A percentile compares a stretch with the other conserved stretches of the same genome.
These are phyloP conservation scores for Pichia pseudocactophila DNA, from an alignment of 805 yeast species.

Conservation along the genomic window DNA sequence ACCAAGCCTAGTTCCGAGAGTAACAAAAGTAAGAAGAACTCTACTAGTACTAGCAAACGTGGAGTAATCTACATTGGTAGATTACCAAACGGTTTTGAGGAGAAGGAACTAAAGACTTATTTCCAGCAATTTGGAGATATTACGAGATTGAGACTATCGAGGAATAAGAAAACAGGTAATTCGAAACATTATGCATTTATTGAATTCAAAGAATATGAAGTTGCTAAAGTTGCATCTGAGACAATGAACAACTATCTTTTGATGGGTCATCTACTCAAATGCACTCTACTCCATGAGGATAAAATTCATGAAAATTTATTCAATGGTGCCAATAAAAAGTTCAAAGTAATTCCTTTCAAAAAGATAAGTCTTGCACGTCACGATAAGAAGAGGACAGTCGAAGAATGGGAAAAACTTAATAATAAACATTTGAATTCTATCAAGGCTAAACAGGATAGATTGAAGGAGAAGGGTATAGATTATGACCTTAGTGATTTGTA, in stretches of 20 bases:
- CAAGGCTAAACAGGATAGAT: slow-evolving; percentile 37
- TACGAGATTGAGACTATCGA: slow-evolving; percentile 66
- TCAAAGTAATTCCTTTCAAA: slow-evolving; percentile 51
- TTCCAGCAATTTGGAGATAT: slow-evolving; percentile 88
- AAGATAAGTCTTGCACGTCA: slow-evolving; percentile 43
- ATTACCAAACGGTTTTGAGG: slow-evolving; percentile 88
- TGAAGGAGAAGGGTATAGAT: slow-evolving; percentile 52
- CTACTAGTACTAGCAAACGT: slow-evolving; percentile 25
- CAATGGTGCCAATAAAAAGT: slow-evolving; percentile 45
- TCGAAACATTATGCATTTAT: slow-evolving; percentile 89
- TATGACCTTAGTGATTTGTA: slow-evolving; percentile 28
- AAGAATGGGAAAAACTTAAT: slow-evolving; percentile 47
- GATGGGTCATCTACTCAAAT: slow-evolving; percentile 77
- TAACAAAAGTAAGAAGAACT: slow-evolving; percentile 2
- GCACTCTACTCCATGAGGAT: slow-evolving; percentile 45
- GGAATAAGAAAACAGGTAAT: slow-evolving; percentile 84
- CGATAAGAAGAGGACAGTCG: slow-evolving; percentile 49
- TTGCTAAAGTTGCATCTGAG: slow-evolving; percentile 84
- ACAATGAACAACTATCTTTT: slow-evolving; percentile 92
- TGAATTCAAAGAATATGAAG: slow-evolving; percentile 66
- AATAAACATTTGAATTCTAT: slow-evolving; percentile 35
- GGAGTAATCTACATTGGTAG: slow-evolving; percentile 87
- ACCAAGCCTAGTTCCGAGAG: slow-evolving; percentile 11
- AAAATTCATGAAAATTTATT: slow-evolving; percentile 51
- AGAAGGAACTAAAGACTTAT: slow-evolving; percentile 66